Evolutionary conservation across 2,329 filamentous ascomycete species (phyloP).

Genomic region (Fusarium pseudograminearum): DNA sequence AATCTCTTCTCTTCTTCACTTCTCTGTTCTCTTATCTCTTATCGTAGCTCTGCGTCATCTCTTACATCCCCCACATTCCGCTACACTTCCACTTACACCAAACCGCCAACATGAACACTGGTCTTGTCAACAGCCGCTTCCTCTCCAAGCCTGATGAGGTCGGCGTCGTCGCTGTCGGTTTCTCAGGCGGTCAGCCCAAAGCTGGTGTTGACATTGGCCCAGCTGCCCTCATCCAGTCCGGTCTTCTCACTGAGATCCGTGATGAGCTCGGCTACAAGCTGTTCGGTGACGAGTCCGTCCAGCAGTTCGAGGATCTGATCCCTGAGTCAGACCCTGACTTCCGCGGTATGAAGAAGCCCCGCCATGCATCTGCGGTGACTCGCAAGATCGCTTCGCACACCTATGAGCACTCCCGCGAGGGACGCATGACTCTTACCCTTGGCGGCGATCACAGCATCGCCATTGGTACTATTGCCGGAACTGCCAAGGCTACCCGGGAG

Average conservation of each 20-base stretch:
- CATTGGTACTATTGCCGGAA: conserved; percentile 91
- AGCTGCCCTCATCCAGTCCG: conserved; percentile 86
- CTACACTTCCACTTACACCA: conserved; percentile 35
- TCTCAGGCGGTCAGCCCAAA: conserved; percentile 94
- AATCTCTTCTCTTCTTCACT: conserved; percentile 8
- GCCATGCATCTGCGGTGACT: conserved; percentile 87
- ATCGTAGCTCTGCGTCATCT: conserved; percentile 45
- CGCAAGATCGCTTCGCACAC: conserved; percentile 83
- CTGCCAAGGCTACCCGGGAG: conserved; percentile 87
- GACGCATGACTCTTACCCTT: conserved; percentile 90
- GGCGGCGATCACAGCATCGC: conserved; percentile 97
- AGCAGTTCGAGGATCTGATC: conserved; percentile 82
- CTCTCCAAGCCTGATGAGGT: conserved; percentile 83
- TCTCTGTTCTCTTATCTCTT: conserved; percentile 19
- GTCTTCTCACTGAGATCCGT: conserved; percentile 84
- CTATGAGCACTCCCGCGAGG: conserved; percentile 84
- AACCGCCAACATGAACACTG: conserved; percentile 60
- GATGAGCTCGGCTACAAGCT: conserved; percentile 91
- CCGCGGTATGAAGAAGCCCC: conserved; percentile 95
- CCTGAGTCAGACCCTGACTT: conserved; percentile 80
- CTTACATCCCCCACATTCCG: conserved; percentile 35
- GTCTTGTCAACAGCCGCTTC: conserved; percentile 75
- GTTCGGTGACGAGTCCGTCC: conserved; percentile 83
- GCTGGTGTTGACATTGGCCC: conserved; percentile 92
- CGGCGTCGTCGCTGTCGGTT: conserved; percentile 93